Conservation (phyloP, 768 basidiomycete genomes). For the Collybiopsis confluens region DNA sequence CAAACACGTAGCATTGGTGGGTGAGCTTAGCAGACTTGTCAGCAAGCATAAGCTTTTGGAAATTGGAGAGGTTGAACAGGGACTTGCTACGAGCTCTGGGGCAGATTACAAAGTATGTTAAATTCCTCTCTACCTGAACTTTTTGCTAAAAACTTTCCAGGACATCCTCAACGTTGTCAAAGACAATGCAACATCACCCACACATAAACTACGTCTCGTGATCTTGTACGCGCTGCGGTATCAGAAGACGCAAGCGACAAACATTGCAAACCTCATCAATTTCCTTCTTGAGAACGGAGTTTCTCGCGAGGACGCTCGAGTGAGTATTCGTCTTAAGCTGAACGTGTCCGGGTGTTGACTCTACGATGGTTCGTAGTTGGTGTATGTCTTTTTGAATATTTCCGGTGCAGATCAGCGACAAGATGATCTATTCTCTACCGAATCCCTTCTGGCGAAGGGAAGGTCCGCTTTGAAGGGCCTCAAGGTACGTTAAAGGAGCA, state of each 20-base stretch:
- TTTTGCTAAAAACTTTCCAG: too few species aligned
- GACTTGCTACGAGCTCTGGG: constrained; percentile 87
- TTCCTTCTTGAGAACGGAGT: constrained; percentile 74
- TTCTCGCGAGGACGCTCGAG: constrained; percentile 70
- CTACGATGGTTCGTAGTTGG: constrained; percentile 61
- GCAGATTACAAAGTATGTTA: constrained; percentile 87
- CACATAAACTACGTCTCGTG: constrained; percentile 85
- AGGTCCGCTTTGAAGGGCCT: constrained; percentile 93
- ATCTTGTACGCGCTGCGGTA: constrained; percentile 93
- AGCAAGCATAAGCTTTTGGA: constrained; percentile 82
- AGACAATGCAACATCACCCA: constrained; percentile 60
- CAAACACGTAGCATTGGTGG: constrained; percentile 96
- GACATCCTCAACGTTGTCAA: constrained; percentile 77
- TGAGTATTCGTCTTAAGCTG: constrained; percentile 22
- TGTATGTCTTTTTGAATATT: constrained; percentile 88
- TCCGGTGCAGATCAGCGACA: constrained; percentile 95
- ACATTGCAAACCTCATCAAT: constrained; percentile 77
- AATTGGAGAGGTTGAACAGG: constrained; percentile 94
- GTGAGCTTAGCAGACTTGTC: constrained; percentile 90
- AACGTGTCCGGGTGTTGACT: not conserved
- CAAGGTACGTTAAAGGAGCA: constrained; percentile 50
- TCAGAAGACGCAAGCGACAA: constrained; percentile 81
- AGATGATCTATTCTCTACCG: constrained; percentile 94
- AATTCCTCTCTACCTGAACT: too few species aligned
- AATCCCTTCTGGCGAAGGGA: constrained; percentile 90